A percentile compares a stretch with the other conserved stretches of the same genome.
phyloP scores from a whole-genome alignment of 768 basidiomycete species.

The Termitomyces sp. region DNA sequence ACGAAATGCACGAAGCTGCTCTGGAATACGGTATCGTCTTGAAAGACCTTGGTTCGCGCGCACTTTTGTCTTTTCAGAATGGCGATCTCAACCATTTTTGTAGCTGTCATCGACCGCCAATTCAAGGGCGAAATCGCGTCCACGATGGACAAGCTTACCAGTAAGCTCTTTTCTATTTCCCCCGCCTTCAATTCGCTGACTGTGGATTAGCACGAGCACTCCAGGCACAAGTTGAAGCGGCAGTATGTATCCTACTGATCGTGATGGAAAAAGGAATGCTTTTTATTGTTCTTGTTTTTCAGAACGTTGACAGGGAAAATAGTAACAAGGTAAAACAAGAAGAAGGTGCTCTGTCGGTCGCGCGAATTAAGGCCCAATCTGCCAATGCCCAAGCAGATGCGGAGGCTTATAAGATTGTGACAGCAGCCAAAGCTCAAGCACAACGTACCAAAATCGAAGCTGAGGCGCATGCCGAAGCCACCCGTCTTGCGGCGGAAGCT shows the following conservation, averaged over 20 bases:
- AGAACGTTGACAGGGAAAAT: constrained; percentile 86
- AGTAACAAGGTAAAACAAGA: constrained; percentile 86
- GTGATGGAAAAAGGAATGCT: neutral
- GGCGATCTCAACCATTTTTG: neutral
- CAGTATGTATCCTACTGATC: constrained; percentile 36
- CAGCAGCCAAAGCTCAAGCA: constrained; percentile 72
- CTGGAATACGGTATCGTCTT: constrained; percentile 80
- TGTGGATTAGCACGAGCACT: constrained; percentile 56
- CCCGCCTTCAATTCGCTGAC: constrained; percentile 5
- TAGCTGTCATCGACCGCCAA: constrained; percentile 81
- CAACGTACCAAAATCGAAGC: constrained; percentile 69
- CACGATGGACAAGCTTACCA: constrained; percentile 81
- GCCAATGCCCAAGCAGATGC: constrained; percentile 67
- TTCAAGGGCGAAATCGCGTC: constrained; percentile 86
- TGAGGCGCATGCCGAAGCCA: constrained; percentile 73
- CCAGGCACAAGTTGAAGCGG: constrained; percentile 85
- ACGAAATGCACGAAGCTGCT: constrained; percentile 78
- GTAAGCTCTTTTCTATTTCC: constrained; percentile 13
- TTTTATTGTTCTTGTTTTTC: neutral
- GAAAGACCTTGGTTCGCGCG: constrained; percentile 63
- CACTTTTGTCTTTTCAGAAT: neutral
- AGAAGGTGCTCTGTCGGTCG: constrained; percentile 72
- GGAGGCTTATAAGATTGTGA: constrained; percentile 68
- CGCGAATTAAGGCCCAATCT: constrained; percentile 68
- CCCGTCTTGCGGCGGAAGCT: constrained; percentile 67